Base-by-base conservation (phyloP, 352 stramenopile species). In the Halophytophthora batemanensis region DNA sequence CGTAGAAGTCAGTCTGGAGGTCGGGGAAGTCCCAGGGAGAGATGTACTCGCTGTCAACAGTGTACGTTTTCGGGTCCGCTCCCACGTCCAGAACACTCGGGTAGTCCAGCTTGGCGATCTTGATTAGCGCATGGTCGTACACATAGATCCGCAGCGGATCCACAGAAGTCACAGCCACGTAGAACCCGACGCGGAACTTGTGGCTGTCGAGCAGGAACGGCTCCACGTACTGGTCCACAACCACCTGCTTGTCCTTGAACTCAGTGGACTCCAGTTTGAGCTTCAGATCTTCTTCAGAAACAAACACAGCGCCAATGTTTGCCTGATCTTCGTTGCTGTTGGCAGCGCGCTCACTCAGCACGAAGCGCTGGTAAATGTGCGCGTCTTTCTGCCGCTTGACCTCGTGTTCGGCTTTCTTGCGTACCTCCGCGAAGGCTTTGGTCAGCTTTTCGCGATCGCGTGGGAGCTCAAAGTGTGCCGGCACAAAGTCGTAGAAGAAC, bases 111-210 rank as follows among this genome's bases (percentile, higher is more conserved):
- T 86, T 90, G 18, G 78, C 75, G 43, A 96, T 82, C 52, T 84
- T 75, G 50, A 95, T 76, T 23, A 77, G 41, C 6, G 81, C 76
- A 50, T 94, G 71, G 49, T 73, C 64, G 54, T 92, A 93, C 44
- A 90, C 69, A 50, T 96, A 96, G 14, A 96, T 68, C 1, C 82
- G 81, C 18, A 97, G 69, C 6, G 88, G 87, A 35, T 96, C 71
- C 1, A 92, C 53, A 34, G 77, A 95, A 15, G 84, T 91, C 21
- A 97, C 65, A 5, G 71, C 65, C 18, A 95, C 87, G 60, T 96
- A 96, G 54, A 95, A 88, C 2, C 87, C 79, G 29, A 95, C 79
- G 43, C 84, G 74, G 56, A 95, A 95, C 61, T 96, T 95, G 72
- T 91, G 77, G 38, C 77, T 83, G 44, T 95, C 85, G 19, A 97